Conservation (phyloP, 2,329 filamentous ascomycete species). For the Cladosporium sp. region DNA sequence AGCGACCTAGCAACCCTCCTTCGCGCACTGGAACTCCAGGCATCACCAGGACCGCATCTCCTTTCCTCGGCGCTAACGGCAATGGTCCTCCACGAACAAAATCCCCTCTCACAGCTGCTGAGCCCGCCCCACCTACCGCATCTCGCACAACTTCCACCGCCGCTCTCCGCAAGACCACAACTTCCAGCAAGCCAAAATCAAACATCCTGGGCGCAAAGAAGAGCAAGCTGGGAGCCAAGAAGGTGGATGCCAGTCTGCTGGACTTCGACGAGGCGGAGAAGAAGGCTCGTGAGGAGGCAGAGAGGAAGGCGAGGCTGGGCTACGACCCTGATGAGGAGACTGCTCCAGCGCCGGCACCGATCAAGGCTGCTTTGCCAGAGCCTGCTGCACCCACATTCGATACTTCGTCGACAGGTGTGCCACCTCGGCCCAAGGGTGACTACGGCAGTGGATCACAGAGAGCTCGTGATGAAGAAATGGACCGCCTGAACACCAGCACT, state of each 20-base stretch:
- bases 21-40: constrained; percentile 87
- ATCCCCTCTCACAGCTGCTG: constrained; percentile 70
- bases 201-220: constrained; percentile 70
- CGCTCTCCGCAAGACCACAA: constrained; percentile 73
- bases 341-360: constrained; percentile 47
- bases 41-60: constrained; percentile 79
- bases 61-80: constrained; percentile 71
- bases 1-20: constrained; percentile 89
- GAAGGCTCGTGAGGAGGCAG: constrained; percentile 95
- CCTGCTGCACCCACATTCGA: constrained; percentile 57
- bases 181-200: constrained; percentile 66
- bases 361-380: constrained; percentile 47
- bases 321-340: constrained; percentile 90
- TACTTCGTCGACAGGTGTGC: constrained; percentile 70
- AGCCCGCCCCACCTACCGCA: constrained; percentile 61
- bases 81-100: constrained; percentile 71
- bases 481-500: constrained; percentile 87
- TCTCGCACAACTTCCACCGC: constrained; percentile 75
- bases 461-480: constrained; percentile 72
- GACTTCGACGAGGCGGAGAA: constrained; percentile 98
- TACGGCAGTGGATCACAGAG: constrained; percentile 61
- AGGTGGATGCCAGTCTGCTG: constrained; percentile 71
- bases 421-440: constrained; percentile 53
- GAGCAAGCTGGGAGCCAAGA: constrained; percentile 62
- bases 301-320: constrained; percentile 90